These are phyloP conservation scores for Ustilago xerochloae DNA, from an alignment of 1,284 basidiomycete genomes.

Conservation along the genomic window DNA sequence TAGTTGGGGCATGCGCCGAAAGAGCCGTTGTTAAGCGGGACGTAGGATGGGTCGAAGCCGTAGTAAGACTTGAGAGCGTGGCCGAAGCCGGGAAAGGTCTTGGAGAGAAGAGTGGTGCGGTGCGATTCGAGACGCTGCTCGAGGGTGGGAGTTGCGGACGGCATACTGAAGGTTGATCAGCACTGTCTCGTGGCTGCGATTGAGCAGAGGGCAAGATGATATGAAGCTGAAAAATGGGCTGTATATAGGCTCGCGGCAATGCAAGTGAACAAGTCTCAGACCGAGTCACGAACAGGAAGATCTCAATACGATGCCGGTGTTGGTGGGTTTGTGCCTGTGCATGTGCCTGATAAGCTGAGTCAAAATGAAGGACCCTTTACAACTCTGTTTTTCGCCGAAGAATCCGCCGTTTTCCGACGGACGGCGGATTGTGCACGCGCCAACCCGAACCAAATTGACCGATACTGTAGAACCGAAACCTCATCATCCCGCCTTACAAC, in stretches of 20 bases:
- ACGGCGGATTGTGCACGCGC: constrained; percentile 4
- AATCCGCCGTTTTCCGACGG: background rate
- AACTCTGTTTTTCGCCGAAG: too few relatives aligned
- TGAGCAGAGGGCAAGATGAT: background rate
- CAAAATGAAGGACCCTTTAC: background rate
- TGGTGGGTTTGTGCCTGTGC: too few relatives aligned
- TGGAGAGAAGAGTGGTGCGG: constrained; percentile 8
- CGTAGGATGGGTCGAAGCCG: constrained; percentile 37
- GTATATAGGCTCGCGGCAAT: background rate
- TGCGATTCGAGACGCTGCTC: constrained; percentile 20
- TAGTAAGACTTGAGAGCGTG: constrained; percentile 27
- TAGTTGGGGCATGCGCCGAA: constrained; percentile 47
- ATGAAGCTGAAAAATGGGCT: background rate
- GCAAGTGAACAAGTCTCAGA: background rate
- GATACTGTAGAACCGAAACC: background rate
- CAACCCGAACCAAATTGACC: constrained; percentile 5
- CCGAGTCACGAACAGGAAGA: constrained; percentile 8
- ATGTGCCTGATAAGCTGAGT: too few relatives aligned
- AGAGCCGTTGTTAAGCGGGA: constrained; percentile 45
- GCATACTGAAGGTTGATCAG: too few relatives aligned
- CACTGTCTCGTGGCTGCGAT: too few relatives aligned
- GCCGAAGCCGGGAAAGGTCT: constrained; percentile 38
- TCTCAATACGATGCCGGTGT: too few relatives aligned
- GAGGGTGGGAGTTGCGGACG: background rate
- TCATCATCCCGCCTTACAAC: too few relatives aligned